Conservation (phyloP, 108 stramenopile species). For the Fragilaria crotonensis region DNA sequence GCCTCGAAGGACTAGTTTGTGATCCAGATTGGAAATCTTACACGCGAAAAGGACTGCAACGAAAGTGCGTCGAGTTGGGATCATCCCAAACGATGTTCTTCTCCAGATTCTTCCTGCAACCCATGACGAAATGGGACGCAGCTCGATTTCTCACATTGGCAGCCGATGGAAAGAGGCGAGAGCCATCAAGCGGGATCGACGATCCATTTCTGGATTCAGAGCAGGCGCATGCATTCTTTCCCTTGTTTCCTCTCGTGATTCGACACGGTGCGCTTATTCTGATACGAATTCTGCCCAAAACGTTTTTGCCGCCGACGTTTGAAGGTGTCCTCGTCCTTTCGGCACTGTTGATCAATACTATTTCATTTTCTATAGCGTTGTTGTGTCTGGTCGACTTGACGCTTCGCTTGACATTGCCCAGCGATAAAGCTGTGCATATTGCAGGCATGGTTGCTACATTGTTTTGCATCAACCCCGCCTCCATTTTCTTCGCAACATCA, state of each 20-base stretch:
- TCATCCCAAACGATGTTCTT: too few species aligned
- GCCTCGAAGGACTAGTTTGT: too few species aligned
- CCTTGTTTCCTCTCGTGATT: constrained; percentile 56
- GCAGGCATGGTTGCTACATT: constrained; percentile 5
- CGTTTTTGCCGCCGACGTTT: constrained; percentile 55
- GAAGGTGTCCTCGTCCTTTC: constrained; percentile 43
- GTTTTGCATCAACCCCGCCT: constrained; percentile 71
- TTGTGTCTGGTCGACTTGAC: constrained; percentile 54
- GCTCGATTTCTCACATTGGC: constrained; percentile 70
- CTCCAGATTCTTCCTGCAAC: constrained; percentile 43
- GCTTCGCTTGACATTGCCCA: constrained; percentile 2
- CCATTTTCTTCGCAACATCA: constrained; percentile 70
- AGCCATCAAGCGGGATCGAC: constrained; percentile 25
- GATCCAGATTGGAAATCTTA: too few species aligned
- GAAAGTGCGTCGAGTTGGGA: too few species aligned
- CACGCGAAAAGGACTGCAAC: too few species aligned
- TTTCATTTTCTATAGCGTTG: constrained; percentile 50
- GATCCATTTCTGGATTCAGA: constrained; percentile 46
- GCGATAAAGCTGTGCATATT: neutral
- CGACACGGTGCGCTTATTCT: constrained; percentile 33
- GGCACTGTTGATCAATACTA: constrained; percentile 46
- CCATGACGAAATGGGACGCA: constrained; percentile 80
- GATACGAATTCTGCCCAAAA: constrained; percentile 17
- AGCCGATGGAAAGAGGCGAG: constrained; percentile 35
- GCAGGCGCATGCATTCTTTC: constrained; percentile 78